phyloP scores from a whole-genome alignment of 257 asterid species.

The Verbena officinalis region DNA sequence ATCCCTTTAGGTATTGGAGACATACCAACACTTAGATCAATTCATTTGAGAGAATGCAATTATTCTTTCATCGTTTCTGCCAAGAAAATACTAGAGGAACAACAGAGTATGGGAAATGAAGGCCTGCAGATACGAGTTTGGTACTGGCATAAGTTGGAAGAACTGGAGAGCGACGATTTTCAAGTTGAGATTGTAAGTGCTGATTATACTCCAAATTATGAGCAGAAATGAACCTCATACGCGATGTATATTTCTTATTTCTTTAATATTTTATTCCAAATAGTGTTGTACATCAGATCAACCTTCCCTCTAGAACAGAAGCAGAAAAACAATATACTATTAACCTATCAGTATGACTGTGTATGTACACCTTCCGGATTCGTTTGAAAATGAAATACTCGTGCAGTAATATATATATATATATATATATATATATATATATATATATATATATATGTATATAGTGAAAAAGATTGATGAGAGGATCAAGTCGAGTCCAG shows the following conservation, averaged over 20 bases:
- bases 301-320: not conserved
- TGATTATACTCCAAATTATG: too few species aligned
- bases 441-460: not conserved
- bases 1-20: slow-evolving; percentile 26
- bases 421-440: not conserved
- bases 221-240: too few species aligned
- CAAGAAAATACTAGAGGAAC: slow-evolving; percentile 17
- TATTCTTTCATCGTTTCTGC: slow-evolving; percentile 4
- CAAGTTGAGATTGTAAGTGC: not conserved
- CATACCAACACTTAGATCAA: slow-evolving; percentile 10
- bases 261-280: too few species aligned
- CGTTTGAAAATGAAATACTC: not conserved
- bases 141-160: not conserved
- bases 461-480: not conserved
- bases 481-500: slow-evolving; percentile 40
- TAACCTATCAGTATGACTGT: slow-evolving; percentile 21
- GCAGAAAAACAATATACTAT: slow-evolving; percentile 14
- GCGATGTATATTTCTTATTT: too few species aligned
- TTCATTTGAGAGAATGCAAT: not conserved
- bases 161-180: slow-evolving; percentile 10
- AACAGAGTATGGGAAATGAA: slow-evolving; percentile 18
- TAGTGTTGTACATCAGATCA: not conserved
- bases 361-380: slow-evolving; percentile 38
- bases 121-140: not conserved
- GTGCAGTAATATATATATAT: not conserved